phyloP scores from a whole-genome alignment of 768 basidiomycete genomes.

The Pulveroboletus sp. region DNA sequence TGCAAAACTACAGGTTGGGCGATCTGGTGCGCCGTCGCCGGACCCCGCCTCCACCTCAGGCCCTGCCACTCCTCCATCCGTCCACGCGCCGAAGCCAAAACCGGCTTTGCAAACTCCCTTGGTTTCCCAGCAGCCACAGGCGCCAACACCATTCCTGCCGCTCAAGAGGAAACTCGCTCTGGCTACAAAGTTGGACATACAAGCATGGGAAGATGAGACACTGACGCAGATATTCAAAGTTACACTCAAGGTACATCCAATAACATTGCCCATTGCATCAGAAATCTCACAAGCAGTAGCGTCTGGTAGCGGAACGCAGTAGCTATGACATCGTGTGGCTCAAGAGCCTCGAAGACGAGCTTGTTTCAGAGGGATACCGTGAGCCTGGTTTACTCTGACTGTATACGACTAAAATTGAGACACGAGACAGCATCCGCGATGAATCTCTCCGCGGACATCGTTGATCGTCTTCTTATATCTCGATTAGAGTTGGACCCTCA shows the following conservation, averaged over 20 bases:
- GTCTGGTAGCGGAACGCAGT: constrained; percentile 51
- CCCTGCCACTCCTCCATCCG: constrained; percentile 21
- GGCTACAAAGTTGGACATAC: constrained; percentile 46
- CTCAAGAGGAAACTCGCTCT: constrained; percentile 46
- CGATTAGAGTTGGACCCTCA: constrained; percentile 77
- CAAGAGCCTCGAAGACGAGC: constrained; percentile 65
- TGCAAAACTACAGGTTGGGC: constrained; percentile 65
- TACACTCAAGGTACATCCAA: constrained; percentile 65
- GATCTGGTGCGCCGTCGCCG: constrained; percentile 36
- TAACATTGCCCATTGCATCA: not conserved
- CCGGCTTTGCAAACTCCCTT: constrained; percentile 20
- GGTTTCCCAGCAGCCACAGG: constrained; percentile 27
- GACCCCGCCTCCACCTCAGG: constrained; percentile 9
- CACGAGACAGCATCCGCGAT: constrained; percentile 31
- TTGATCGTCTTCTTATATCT: constrained; percentile 78
- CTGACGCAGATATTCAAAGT: constrained; percentile 67
- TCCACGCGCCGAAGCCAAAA: constrained; percentile 32
- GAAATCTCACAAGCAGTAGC: constrained; percentile 35
- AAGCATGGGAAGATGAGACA: constrained; percentile 70
- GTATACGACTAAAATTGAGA: not conserved
- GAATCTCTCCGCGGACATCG: constrained; percentile 51
- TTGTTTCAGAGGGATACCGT: constrained; percentile 56
- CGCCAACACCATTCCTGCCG: constrained; percentile 32
- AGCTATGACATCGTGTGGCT: constrained; percentile 79
- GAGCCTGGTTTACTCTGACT: not conserved